A percentile compares a stretch with the other conserved stretches of the same genome.
These are phyloP conservation scores for Ascochyta lentis DNA, from an alignment of 2,329 filamentous ascomycete genomes.

Conservation along the genomic window DNA sequence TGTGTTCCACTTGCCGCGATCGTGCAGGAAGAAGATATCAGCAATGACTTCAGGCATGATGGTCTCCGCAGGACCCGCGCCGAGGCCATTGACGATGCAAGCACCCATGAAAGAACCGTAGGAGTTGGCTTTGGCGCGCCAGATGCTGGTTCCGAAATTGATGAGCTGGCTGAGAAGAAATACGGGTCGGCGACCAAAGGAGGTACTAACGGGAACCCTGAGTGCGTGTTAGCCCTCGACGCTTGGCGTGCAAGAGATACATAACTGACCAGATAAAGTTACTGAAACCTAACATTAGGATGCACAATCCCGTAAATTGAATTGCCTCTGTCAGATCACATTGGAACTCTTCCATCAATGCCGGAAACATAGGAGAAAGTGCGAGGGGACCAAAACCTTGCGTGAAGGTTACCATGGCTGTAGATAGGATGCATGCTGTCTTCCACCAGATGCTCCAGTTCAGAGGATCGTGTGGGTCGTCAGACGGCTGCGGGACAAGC, in stretches of 20 bases:
- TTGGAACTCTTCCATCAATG: slow-evolving; percentile 63
- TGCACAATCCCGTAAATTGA: slow-evolving; percentile 64
- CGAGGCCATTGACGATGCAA: slow-evolving; percentile 67
- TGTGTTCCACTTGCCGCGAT: slow-evolving; percentile 68
- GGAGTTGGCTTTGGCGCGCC: slow-evolving; percentile 63
- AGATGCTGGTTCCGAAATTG: slow-evolving; percentile 61
- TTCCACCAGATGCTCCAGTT: slow-evolving; percentile 62
- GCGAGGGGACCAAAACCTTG: slow-evolving; percentile 64
- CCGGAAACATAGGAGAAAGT: slow-evolving; percentile 65
- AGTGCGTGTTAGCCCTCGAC: background rate
- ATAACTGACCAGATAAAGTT: slow-evolving; percentile 63
- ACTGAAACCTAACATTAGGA: slow-evolving; percentile 64
- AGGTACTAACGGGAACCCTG: slow-evolving; percentile 63
- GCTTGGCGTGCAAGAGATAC: background rate
- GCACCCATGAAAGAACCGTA: slow-evolving; percentile 71
- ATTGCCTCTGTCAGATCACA: slow-evolving; percentile 61
- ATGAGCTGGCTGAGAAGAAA: slow-evolving; percentile 60
- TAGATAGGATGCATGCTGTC: slow-evolving; percentile 55
- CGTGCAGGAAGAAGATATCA: slow-evolving; percentile 70
- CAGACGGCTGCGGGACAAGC: slow-evolving; percentile 62
- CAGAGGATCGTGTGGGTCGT: slow-evolving; percentile 59
- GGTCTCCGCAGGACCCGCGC: slow-evolving; percentile 68
- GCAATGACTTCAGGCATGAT: slow-evolving; percentile 68
- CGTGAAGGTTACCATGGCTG: slow-evolving; percentile 57
- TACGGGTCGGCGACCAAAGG: slow-evolving; percentile 63